Base-by-base conservation (phyloP, 106 monocot genomes). In the Allium sativum region DNA sequence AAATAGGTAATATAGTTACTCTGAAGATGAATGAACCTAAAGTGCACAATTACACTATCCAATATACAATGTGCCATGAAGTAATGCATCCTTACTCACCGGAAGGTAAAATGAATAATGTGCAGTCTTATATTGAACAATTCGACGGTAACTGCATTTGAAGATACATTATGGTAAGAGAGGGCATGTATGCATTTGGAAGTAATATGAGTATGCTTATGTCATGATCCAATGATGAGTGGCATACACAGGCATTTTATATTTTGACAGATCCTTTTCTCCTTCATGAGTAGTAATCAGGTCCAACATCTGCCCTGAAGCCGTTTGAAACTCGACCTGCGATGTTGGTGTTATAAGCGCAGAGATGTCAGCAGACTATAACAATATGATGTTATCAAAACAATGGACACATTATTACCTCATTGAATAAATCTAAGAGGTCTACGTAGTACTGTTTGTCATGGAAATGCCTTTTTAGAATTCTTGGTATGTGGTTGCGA, bases 101-200 rank as follows among this genome's bases (percentile, higher is more conserved):
- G 96, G 96, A 72, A 96, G 91, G 58, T 96, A 96, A 66, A 96
- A 96, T 48, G 96, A 96, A 68, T 96, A 96, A 69, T 91, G 91
- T 6, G 96, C 90, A 18, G 96, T 96, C 68, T 96, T 96, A 73
- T 87, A 91, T 61, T 96, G 91, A 65, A 96, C 95, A 80, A 96
- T 96, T 17, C 90, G 81, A 44, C 71, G 65, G 53, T 96, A 74
- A 43, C 95, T 96, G 79, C 76, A 77, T 21, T 19, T 58, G 16
- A 57, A 12, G 18, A 12, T 20, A 62, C 18, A 12, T 48, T 21
- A 15, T 44, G 19, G 47, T 48, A 18, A 46, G 47, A 21, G 11
- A 10, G 8, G 0, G 21, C 17, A 8, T 9, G 41, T 62, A 8
- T 16, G 7, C 53, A 53, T 7, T 45, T 18, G 5, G 48, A 48